Evolutionary conservation across 2,329 filamentous ascomycete genomes (phyloP).

Genomic region (Xylariaceae sp.): DNA sequence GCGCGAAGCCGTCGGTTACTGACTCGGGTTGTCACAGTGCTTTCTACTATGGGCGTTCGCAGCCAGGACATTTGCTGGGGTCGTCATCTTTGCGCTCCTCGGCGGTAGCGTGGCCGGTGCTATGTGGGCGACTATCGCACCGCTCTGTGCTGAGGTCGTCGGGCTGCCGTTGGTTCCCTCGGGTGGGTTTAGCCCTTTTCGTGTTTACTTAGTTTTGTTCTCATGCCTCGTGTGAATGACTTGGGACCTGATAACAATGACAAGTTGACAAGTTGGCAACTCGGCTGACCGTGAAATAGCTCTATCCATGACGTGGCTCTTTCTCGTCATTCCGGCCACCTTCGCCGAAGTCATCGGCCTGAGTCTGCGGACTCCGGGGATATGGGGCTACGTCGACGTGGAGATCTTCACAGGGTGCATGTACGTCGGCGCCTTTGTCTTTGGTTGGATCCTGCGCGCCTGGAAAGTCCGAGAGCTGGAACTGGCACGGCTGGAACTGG

Average conservation of each 20-base stretch:
- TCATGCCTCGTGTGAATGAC: background rate
- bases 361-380: conserved; percentile 44
- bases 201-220: background rate
- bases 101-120: conserved; percentile 65
- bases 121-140: conserved; percentile 65
- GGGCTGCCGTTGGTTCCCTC: conserved; percentile 65
- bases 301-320: conserved; percentile 67
- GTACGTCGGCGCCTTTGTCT: conserved; percentile 53
- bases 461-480: conserved; percentile 43
- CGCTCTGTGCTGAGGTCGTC: conserved; percentile 70
- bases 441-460: conserved; percentile 40
- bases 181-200: conserved; percentile 34
- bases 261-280: background rate
- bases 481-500: conserved; percentile 28
- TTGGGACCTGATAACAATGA: background rate
- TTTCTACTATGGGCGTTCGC: conserved; percentile 72
- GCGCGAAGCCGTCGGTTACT: background rate
- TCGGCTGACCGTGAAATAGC: conserved; percentile 28
- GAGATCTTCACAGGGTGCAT: conserved; percentile 59
- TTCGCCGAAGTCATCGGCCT: conserved; percentile 64
- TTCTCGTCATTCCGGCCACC: conserved; percentile 65
- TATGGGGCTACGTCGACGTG: conserved; percentile 47
- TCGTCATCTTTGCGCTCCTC: conserved; percentile 67
- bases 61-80: conserved; percentile 56
- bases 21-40: conserved; percentile 30